Evolutionary conservation across 768 basidiomycete genomes (phyloP), one percentile per base, ranked within the genome.

Genomic region (Ephemerocybe angulata): DNA sequence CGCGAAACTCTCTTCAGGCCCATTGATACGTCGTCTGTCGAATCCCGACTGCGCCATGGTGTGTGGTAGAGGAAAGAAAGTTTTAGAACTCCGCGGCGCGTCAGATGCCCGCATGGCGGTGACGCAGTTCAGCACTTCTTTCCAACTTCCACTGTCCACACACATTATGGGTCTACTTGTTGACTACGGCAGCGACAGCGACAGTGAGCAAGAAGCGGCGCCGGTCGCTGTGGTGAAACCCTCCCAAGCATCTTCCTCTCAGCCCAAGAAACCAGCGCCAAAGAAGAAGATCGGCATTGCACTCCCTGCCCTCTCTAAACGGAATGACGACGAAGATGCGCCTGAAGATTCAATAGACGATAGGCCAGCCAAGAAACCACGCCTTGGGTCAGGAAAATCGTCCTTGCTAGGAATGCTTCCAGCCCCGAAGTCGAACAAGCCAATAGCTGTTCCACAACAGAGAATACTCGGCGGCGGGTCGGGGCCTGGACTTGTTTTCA

Each of bases 21-120:
- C 96, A 61, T 91, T 92, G 54, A 93, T 82, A 42, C 96, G 84
- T 63, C 96, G 79, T 63, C 96, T 77, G 78, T 98, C 96, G 65
- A 89, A 85, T 50, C 72, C 73, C 62, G 67, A 73, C 63, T 84
- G 85, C 42, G 78, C 74, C 77, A 80, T 81, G 37, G 28, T 55
- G 47, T 8, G 37, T 24, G 54, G 17, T n/a, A 8, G 31, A 25
- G 37, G 40, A 17, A 30, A 19, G 40, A 50, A 55, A 13, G 37
- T 50, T 54, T 55, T 55, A 38, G 28, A 55, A 55, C 31, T 43
- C 50, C 51, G 52, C n/a, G 22, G 31, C 29, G 47, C 47, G 50
- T 25, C 46, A 37, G 33, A 41, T 40, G 4, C 44, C 33, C 31
- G n/a, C 15, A 48, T 22, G 7, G 13, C 3, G 31, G 21, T 52